phyloP scores from a whole-genome alignment of 192 early-diverging fungal species.

The Coemansia sp. region DNA sequence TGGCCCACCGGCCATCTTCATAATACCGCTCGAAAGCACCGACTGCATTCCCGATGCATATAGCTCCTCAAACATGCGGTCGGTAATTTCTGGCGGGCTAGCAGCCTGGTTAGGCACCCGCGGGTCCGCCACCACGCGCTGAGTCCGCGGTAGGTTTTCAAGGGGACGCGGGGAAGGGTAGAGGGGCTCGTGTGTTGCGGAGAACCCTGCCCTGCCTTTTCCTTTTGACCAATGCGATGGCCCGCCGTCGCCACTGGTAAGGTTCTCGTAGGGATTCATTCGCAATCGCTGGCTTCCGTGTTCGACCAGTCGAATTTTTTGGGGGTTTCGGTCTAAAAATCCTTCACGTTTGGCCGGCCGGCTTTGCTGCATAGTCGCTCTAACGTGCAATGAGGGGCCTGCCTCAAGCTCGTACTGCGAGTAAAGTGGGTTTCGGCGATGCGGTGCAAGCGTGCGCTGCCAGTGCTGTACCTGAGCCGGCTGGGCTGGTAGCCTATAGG shows the following conservation, averaged over 20 bases:
- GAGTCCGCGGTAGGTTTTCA: too few species aligned
- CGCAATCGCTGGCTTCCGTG: constrained; percentile 2
- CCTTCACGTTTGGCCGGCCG: constrained; percentile 13
- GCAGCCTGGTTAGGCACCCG: neutral
- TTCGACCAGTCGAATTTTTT: constrained; percentile 11
- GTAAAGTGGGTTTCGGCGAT: neutral
- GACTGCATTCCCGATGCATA: constrained; percentile 6
- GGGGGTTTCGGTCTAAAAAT: constrained; percentile 15
- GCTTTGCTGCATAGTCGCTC: neutral
- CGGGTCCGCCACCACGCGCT: neutral
- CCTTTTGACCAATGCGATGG: neutral
- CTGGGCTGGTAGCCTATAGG: constrained; percentile 3
- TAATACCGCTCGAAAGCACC: constrained; percentile 3
- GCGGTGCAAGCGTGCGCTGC: neutral
- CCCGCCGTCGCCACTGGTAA: neutral
- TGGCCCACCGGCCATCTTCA: neutral
- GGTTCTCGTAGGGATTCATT: neutral
- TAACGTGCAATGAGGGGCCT: neutral
- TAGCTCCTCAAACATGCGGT: neutral
- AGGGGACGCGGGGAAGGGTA: neutral
- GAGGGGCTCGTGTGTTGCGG: neutral
- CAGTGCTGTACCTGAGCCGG: constrained; percentile 4
- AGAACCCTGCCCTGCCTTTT: neutral
- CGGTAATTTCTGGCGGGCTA: neutral
- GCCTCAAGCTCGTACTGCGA: neutral